phyloP scores from a whole-genome alignment of 1,139 yeast species.

The Suhomyces wounanorum region DNA sequence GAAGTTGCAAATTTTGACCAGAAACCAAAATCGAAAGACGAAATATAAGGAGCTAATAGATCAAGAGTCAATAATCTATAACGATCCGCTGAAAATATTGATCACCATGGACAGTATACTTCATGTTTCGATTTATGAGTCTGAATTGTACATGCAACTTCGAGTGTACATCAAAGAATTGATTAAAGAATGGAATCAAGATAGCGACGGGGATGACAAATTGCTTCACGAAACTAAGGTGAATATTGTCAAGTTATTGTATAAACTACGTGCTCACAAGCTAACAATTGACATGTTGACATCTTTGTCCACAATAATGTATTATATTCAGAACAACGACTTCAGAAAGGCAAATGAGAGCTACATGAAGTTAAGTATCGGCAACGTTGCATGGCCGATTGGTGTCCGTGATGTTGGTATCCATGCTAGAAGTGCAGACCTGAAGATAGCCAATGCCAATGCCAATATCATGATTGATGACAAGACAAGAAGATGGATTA shows the following conservation, averaged over 20 bases:
- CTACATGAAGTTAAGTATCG: conserved; percentile 76
- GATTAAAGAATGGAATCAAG: conserved; percentile 44
- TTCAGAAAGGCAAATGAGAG: conserved; percentile 63
- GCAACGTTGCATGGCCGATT: conserved; percentile 92
- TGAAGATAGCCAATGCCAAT: conserved; percentile 42
- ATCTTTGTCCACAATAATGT: conserved; percentile 60
- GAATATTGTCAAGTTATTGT: conserved; percentile 61
- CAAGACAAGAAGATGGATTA: conserved; percentile 73
- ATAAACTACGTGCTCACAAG: conserved; percentile 52
- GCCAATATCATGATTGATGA: conserved; percentile 85
- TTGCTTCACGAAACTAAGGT: conserved; percentile 57
- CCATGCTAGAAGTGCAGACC: conserved; percentile 65
- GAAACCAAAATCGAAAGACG: conserved; percentile 19
- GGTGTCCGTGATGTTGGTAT: conserved; percentile 82
- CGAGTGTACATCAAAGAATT: conserved; percentile 53
- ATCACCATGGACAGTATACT: conserved; percentile 40
- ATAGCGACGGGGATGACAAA: neutral
- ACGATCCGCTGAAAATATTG: conserved; percentile 14
- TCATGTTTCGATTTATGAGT: conserved; percentile 23
- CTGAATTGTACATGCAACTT: conserved; percentile 41
- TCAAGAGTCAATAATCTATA: conserved; percentile 25
- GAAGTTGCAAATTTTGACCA: conserved; percentile 26
- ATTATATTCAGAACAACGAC: conserved; percentile 57
- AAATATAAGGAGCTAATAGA: conserved; percentile 21
- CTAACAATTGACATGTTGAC: conserved; percentile 49